Percentiles rank a stretch among this genome's conserved stretches.
These are phyloP conservation scores for Pleomassaria siparia DNA, from an alignment of 2,329 filamentous ascomycete species.

Conservation along the genomic window DNA sequence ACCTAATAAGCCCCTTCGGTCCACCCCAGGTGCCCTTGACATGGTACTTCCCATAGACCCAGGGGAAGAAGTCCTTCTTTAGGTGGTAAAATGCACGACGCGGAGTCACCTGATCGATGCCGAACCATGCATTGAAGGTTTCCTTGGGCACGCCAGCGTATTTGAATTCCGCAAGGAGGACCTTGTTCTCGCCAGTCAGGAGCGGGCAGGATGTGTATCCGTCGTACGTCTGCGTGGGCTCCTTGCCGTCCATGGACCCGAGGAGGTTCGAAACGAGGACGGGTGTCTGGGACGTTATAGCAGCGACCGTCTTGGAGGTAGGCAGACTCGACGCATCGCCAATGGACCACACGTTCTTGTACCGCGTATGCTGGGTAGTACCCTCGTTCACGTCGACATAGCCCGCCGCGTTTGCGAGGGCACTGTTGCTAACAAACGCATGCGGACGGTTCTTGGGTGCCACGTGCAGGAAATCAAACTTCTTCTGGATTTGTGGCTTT, in stretches of 20 bases:
- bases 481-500: conserved; percentile 27
- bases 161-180: conserved; percentile 66
- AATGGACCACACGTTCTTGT: conserved; percentile 42
- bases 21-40: conserved; percentile 65
- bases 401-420: conserved; percentile 38
- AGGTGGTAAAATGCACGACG: conserved; percentile 62
- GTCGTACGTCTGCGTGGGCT: conserved; percentile 31
- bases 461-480: conserved; percentile 43
- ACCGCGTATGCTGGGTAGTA: conserved; percentile 43
- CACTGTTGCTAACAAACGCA: conserved; percentile 39
- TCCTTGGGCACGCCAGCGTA: conserved; percentile 65
- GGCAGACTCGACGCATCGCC: conserved; percentile 43
- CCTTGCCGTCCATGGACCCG: conserved; percentile 27
- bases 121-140: conserved; percentile 58
- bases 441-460: conserved; percentile 43
- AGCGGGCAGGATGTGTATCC: conserved; percentile 46
- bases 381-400: conserved; percentile 41
- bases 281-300: conserved; percentile 41
- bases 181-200: conserved; percentile 58
- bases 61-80: conserved; percentile 69
- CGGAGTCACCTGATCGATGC: conserved; percentile 60
- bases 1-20: conserved; percentile 53
- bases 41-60: conserved; percentile 64
- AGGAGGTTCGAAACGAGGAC: conserved; percentile 41
- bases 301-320: conserved; percentile 44